Percentiles rank a stretch among this genome's conserved stretches.
Evolutionary conservation across 441 rosid genomes (phyloP).

Genomic region (Viola pubescens): DNA sequence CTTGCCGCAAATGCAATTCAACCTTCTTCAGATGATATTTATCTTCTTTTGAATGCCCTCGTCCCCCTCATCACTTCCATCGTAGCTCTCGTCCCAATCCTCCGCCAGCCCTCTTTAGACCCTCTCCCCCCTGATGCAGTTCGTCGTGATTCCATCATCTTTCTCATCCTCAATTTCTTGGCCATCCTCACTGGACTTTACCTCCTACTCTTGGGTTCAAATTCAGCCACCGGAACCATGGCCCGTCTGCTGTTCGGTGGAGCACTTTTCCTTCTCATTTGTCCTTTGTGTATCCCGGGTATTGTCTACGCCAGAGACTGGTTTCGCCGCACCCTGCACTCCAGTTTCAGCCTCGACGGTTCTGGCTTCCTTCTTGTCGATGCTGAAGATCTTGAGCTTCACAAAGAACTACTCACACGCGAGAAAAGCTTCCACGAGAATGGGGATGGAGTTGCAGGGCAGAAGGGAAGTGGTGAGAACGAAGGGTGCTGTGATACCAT

Average conservation of each 20-base stretch:
- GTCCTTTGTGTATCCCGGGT: slow-evolving; percentile 76
- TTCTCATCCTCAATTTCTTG: slow-evolving; percentile 55
- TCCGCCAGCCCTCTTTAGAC: slow-evolving; percentile 72
- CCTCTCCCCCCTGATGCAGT: slow-evolving; percentile 66
- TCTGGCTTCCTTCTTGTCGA: slow-evolving; percentile 73
- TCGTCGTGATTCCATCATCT: slow-evolving; percentile 63
- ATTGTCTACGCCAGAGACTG: slow-evolving; percentile 65
- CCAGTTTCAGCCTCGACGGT: slow-evolving; percentile 51
- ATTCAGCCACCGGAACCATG: slow-evolving; percentile 18
- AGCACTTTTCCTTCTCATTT: slow-evolving; percentile 61
- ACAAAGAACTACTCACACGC: slow-evolving; percentile 46
- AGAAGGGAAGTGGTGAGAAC: slow-evolving; percentile 23
- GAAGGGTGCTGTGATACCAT: slow-evolving; percentile 44
- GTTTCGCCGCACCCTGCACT: slow-evolving; percentile 52
- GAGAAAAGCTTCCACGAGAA: slow-evolving; percentile 35
- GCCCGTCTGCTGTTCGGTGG: slow-evolving; percentile 56
- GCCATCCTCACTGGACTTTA: slow-evolving; percentile 70
- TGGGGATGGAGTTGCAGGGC: slow-evolving; percentile 24
- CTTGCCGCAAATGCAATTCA: slow-evolving; percentile 63
- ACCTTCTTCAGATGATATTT: slow-evolving; percentile 44
- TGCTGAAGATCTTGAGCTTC: slow-evolving; percentile 77
- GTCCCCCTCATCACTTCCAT: slow-evolving; percentile 61
- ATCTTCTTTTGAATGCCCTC: slow-evolving; percentile 70
- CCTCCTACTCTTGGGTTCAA: slow-evolving; percentile 57
- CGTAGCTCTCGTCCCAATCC: slow-evolving; percentile 60